These are phyloP conservation scores for Venustampulla echinocandica DNA, from an alignment of 495 filamentous ascomycete species.

Conservation along the genomic window DNA sequence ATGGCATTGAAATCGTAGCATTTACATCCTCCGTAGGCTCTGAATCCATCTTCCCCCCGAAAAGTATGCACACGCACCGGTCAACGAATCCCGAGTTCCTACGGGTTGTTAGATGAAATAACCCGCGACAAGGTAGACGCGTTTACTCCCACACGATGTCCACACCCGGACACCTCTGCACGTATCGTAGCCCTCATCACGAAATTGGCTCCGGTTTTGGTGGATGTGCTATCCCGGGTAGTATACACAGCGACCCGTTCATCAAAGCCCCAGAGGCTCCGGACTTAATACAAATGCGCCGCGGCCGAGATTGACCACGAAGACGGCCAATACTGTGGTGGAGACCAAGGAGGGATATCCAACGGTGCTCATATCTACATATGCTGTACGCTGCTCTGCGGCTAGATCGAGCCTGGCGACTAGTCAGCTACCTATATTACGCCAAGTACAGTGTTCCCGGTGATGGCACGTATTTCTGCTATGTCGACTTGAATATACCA, in stretches of 20 bases:
- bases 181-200: slow-evolving; percentile 77
- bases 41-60: slow-evolving; percentile 77
- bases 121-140: slow-evolving; percentile 72
- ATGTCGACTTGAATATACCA: background rate
- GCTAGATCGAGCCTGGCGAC: background rate
- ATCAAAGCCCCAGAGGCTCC: slow-evolving; percentile 38
- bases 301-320: slow-evolving; percentile 60
- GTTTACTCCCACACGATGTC: slow-evolving; percentile 80
- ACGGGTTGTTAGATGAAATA: slow-evolving; percentile 60
- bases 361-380: slow-evolving; percentile 86
- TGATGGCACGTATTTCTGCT: background rate
- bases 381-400: background rate
- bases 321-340: slow-evolving; percentile 94
- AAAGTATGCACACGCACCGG: slow-evolving; percentile 58
- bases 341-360: slow-evolving; percentile 92
- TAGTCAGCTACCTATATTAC: background rate
- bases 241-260: slow-evolving; percentile 90
- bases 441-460: background rate
- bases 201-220: slow-evolving; percentile 93
- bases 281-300: slow-evolving; percentile 33
- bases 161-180: slow-evolving; percentile 50
- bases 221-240: slow-evolving; percentile 80
- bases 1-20: slow-evolving; percentile 84
- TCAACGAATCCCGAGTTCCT: slow-evolving; percentile 80
- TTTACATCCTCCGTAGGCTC: slow-evolving; percentile 82